Base-by-base conservation (phyloP, 2,329 filamentous ascomycete genomes). In the Emergomyces pasteurianus region DNA sequence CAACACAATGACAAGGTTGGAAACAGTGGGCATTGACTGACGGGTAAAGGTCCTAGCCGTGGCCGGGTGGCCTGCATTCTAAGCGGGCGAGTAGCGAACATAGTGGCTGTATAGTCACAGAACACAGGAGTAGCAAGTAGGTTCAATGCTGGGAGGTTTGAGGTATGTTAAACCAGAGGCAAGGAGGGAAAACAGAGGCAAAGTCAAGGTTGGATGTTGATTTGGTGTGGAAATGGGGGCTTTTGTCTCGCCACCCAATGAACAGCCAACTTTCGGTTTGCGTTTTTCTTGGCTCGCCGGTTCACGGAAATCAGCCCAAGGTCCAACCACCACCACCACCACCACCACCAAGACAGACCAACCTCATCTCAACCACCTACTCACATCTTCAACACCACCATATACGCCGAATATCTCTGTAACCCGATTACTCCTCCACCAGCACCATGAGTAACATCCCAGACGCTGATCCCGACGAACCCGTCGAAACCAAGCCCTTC, bases 401-500 rank as follows among this genome's bases (percentile, higher is more conserved):
- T 64, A 34, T 63, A 64, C 52, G 55, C 58, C 65, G 23, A 38
- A 53, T 4, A 14, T 42, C 40, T 47, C 21, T 47, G 9, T 31
- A 21, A 18, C 63, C 65, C 63, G 61, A 66, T 67, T 67, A 67
- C 69, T 62, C 54, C 63, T 64, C 67, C 70, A 70, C 68, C 73
- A 79, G 78, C 84, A 92, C 80, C 71, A 99, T 99, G 92, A 88
- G 91, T 77, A 90, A 63, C 80, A 78, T 79, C 72, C 76, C 77
- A 66, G 73, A 77, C 67, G 72, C 71, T 63, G 87, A 89, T 67
- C 75, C 78, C 73, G 89, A 89, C 75, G 87, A 90, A 73, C 82
- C 85, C 74, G 85, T 85, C 74, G 89, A 95, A 78, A 96, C 92
- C 81, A 99, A 96, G 87, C 95, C 95, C 79, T 99, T 99, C 88